Evolutionary conservation across 2,329 filamentous ascomycete species (phyloP).

Genomic region (Monilinia laxa): DNA sequence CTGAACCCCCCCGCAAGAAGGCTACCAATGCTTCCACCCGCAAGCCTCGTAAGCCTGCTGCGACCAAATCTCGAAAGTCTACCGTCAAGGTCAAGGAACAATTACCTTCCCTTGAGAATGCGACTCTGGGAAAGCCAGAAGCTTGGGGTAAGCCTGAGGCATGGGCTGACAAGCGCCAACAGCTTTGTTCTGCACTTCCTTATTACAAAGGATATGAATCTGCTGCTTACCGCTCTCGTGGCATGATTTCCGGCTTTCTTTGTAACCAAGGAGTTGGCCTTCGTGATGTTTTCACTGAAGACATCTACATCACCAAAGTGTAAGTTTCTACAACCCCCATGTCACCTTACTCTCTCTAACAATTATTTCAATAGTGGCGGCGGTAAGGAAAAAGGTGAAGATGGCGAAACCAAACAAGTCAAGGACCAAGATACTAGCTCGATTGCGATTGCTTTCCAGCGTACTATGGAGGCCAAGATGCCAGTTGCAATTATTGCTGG

Average conservation of each 20-base stretch:
- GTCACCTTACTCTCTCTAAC: conserved; percentile 24
- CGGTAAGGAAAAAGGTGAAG: conserved; percentile 48
- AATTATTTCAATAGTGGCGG: conserved; percentile 50
- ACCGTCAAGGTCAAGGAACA: background rate
- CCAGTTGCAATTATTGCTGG: conserved; percentile 58
- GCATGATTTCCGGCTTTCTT: conserved; percentile 56
- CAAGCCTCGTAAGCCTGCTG: background rate
- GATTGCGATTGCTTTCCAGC: conserved; percentile 33
- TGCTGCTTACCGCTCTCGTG: conserved; percentile 53
- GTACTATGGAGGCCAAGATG: conserved; percentile 48
- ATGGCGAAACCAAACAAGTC: conserved; percentile 43
- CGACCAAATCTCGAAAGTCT: background rate
- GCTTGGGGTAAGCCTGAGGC: conserved; percentile 46
- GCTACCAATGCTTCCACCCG: background rate
- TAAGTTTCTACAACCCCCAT: conserved; percentile 42
- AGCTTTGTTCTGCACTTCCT: conserved; percentile 61
- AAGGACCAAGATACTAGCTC: conserved; percentile 47
- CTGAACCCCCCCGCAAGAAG: background rate
- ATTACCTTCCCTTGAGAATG: conserved; percentile 9
- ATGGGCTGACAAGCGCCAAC: conserved; percentile 58
- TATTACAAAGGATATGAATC: conserved; percentile 63
- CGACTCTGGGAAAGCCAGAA: conserved; percentile 29
- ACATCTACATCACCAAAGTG: conserved; percentile 64
- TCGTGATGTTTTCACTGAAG: conserved; percentile 58
- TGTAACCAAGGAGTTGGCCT: conserved; percentile 54